Conservation (phyloP, 306 rosid genomes). For the Malus fusca region DNA sequence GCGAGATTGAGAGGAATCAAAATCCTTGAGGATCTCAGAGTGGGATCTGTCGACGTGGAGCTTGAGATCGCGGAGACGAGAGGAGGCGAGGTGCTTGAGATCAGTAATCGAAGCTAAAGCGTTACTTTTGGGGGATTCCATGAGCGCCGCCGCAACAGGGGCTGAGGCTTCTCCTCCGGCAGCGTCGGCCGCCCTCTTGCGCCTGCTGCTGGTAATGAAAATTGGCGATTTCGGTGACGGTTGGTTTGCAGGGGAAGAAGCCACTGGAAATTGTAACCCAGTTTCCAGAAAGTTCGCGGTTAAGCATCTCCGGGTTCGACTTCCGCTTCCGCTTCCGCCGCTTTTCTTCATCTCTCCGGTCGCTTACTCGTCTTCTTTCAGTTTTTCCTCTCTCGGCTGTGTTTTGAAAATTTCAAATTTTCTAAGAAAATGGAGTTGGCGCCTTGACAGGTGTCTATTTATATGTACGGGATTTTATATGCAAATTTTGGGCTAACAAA, state of each 20-base stretch:
- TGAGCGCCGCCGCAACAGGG: background rate
- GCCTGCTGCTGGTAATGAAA: conserved; percentile 36
- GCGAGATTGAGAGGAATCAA: conserved; percentile 67
- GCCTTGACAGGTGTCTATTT: background rate
- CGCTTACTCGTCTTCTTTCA: background rate
- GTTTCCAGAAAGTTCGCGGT: conserved; percentile 54
- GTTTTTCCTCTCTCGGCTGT: background rate
- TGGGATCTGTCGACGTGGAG: conserved; percentile 71
- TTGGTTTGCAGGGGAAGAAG: conserved; percentile 37
- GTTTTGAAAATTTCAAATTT: background rate
- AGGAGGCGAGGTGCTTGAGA: conserved; percentile 58
- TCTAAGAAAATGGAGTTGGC: background rate
- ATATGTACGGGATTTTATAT: background rate
- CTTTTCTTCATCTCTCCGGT: conserved; percentile 39
- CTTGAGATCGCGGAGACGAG: conserved; percentile 61
- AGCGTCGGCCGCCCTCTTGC: conserved; percentile 5
- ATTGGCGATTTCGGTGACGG: conserved; percentile 50
- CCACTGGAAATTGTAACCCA: conserved; percentile 36
- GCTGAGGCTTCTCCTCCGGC: conserved; percentile 21
- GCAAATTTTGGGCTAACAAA: background rate
- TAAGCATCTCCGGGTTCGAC: conserved; percentile 26
- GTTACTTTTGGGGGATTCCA: conserved; percentile 26
- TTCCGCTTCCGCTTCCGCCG: conserved; percentile 32
- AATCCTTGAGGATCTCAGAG: conserved; percentile 69
- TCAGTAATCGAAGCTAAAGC: conserved; percentile 52